Conservation (phyloP, 805 yeast species). For the Candida caryicola region DNA sequence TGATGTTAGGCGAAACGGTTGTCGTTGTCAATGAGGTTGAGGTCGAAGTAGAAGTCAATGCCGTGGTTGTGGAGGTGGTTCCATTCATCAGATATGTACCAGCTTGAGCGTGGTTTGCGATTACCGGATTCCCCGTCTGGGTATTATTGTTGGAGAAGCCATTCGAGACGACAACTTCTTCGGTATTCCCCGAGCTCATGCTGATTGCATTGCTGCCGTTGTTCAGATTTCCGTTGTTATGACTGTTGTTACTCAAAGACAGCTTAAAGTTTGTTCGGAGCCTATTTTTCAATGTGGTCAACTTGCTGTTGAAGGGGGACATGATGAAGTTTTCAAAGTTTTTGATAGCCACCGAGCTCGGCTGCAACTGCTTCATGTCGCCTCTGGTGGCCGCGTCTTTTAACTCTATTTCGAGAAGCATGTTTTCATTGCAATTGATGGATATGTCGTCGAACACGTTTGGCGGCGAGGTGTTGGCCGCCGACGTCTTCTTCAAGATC, state of each 20-base stretch:
- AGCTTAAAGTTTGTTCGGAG: constrained; percentile 5
- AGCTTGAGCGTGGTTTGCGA: too few relatives aligned
- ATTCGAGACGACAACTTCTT: neutral
- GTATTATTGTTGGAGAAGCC: neutral
- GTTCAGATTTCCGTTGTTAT: neutral
- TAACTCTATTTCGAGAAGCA: constrained; percentile 10
- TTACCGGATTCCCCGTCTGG: too few relatives aligned
- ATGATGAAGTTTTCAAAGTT: constrained; percentile 15
- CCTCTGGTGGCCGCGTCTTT: constrained; percentile 3
- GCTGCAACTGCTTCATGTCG: neutral
- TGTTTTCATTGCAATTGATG: constrained; percentile 13
- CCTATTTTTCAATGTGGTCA: constrained; percentile 8
- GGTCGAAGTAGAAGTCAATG: constrained; percentile 9
- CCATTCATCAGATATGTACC: neutral
- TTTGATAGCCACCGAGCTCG: constrained; percentile 10
- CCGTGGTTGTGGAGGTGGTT: constrained; percentile 10
- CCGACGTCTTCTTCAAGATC: constrained; percentile 8
- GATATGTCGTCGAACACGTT: constrained; percentile 9
- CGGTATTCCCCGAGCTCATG: neutral
- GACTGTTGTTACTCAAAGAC: neutral
- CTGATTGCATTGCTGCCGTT: neutral
- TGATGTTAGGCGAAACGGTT: constrained; percentile 11
- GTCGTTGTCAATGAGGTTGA: constrained; percentile 11
- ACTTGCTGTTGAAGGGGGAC: constrained; percentile 10
- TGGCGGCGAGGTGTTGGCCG: constrained; percentile 7